Percentiles rank a stretch among this genome's conserved stretches.
These are phyloP conservation scores for Prototheca wickerhamii DNA, from an alignment of 163 green algal species.

Conservation along the genomic window DNA sequence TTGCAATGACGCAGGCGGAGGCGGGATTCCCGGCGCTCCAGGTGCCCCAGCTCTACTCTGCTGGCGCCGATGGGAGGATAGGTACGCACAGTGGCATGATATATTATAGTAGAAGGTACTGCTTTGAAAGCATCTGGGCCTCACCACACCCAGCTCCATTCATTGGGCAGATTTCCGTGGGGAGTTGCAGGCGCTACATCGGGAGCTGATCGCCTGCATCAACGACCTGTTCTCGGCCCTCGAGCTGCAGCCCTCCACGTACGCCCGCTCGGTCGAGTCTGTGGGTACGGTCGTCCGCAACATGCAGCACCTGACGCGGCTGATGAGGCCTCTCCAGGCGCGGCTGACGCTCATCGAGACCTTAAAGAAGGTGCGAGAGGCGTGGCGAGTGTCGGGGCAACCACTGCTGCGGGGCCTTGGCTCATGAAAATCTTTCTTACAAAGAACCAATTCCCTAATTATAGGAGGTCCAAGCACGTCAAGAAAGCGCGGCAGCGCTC, in stretches of 20 bases:
- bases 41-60: slow-evolving; percentile 19
- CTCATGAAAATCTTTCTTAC: no score
- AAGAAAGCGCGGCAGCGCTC: no score
- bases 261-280: slow-evolving; percentile 28
- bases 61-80: slow-evolving; percentile 23
- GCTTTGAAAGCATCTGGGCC: no score
- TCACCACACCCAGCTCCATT: background rate
- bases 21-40: slow-evolving; percentile 34
- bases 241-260: slow-evolving; percentile 21
- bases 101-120: no score
- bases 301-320: slow-evolving; percentile 42
- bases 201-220: slow-evolving; percentile 36
- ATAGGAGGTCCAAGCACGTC: no score
- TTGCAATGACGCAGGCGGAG: slow-evolving; percentile 30
- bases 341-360: slow-evolving; percentile 1
- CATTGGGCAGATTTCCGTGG: slow-evolving; percentile 30
- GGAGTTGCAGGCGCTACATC: slow-evolving; percentile 35
- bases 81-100: slow-evolving; percentile 30
- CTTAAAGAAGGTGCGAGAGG: background rate
- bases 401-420: no score
- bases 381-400: no score
- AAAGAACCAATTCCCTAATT: no score
- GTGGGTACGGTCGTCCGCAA: slow-evolving; percentile 37
- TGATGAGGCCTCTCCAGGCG: slow-evolving; percentile 34
- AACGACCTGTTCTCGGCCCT: slow-evolving; percentile 35